Conservation (phyloP, 495 filamentous ascomycete species). For the Cetradonia linearis region DNA sequence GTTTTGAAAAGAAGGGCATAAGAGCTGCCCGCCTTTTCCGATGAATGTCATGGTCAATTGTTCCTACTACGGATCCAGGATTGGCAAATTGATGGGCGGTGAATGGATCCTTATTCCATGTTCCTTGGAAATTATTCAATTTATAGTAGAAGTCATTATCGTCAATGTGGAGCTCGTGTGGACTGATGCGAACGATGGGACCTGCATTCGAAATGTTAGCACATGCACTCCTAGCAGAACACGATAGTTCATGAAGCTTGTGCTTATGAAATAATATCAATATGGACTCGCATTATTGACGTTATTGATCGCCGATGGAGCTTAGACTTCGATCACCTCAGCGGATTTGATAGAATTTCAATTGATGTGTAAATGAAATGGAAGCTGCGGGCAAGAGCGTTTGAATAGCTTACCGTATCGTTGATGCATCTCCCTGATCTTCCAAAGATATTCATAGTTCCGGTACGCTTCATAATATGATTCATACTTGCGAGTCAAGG, state of each 20-base stretch:
- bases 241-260: not conserved
- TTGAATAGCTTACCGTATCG: conserved; percentile 36
- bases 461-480: conserved; percentile 39
- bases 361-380: too few species aligned
- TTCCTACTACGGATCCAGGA: conserved; percentile 34
- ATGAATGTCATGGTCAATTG: conserved; percentile 40
- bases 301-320: not conserved
- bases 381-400: too few species aligned
- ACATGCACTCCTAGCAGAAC: too few species aligned
- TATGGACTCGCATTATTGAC: not conserved
- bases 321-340: not conserved
- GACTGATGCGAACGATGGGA: conserved; percentile 34
- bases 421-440: conserved; percentile 39
- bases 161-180: conserved; percentile 33
- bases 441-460: conserved; percentile 34
- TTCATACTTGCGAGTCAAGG: conserved; percentile 40
- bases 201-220: conserved; percentile 19
- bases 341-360: not conserved
- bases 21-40: conserved; percentile 34
- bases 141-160: conserved; percentile 34
- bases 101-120: conserved; percentile 16
- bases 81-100: conserved; percentile 28
- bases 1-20: conserved; percentile 22
- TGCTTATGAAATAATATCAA: not conserved
- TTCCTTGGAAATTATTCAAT: conserved; percentile 30